Base-by-base conservation (phyloP, 2,329 filamentous ascomycete genomes). In the Diaporthe ampelina region DNA sequence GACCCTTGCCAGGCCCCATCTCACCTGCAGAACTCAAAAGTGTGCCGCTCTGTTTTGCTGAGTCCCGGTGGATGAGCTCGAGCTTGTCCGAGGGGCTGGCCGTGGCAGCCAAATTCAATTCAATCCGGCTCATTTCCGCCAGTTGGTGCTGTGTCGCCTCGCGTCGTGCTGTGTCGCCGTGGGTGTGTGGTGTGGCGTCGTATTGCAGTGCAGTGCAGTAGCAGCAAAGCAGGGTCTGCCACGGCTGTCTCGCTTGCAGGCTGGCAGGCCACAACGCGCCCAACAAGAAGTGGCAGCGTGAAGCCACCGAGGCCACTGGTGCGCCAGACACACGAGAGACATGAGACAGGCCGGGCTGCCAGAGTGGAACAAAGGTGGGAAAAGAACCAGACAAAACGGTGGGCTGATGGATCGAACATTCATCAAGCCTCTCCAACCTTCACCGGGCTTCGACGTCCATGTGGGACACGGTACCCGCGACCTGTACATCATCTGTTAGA, bases 21-120 rank as follows among this genome's bases (percentile, higher is more conserved):
- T 54, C 63, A 54, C 63, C 63, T 68, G 63, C 63, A 68, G 63
- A 68, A 68, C 63, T 68, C 63, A 68, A 68, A 68, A 54, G 48
- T 54, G 63, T 68, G 63, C 63, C 61, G 45, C 29, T 52, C 45
- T 67, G 43, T 29, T 35, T 13, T 65, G 15, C 45, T n/a, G 17
- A 15, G 13, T 13, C 17, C 15, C 8, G 26, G 61, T 67, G 45
- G 45, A 50, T 35, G 43, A 67, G 61, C 43, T 52, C 61, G 61
- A 67, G 61, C 45, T 67, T 67, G 61, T 67, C 21, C 19, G 29
- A 67, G 61, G 61, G 63, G 63, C 63, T 67, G 45, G 61, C 43
- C 61, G 43, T 21, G 43, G 43, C 59, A 37, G 61, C 61, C 63
- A 68, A 67, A 68, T 68, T 68, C 63, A 68, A 68, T 68, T 68